Conservation (phyloP, 2,329 filamentous ascomycete species). For the Penicillium sp. region DNA sequence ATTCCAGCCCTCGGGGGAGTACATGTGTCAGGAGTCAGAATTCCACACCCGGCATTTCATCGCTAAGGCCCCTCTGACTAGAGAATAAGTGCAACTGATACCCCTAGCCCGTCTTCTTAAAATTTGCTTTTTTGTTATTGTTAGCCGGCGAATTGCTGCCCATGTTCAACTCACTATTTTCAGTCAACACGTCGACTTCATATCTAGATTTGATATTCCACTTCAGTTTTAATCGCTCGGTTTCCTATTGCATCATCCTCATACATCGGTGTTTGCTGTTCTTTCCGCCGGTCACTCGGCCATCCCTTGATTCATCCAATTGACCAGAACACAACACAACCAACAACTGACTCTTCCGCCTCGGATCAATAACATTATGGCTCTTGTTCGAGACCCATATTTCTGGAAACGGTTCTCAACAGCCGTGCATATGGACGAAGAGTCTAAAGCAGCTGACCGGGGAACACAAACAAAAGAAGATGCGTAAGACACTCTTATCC, state of each 20-base stretch:
- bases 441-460: conserved; percentile 30
- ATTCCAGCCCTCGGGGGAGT: background rate
- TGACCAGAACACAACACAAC: background rate
- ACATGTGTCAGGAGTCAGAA: background rate
- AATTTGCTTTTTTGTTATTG: background rate
- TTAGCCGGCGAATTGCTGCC: background rate
- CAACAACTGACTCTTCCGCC: background rate
- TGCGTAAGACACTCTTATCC: conserved; percentile 9
- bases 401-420: conserved; percentile 62
- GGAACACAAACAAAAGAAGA: conserved; percentile 3
- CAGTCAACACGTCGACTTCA: background rate
- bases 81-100: conserved; percentile 13
- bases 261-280: background rate
- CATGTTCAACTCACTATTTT: background rate
- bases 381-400: conserved; percentile 54
- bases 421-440: conserved; percentile 57
- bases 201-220: background rate
- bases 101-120: conserved; percentile 2
- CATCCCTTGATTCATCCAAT: conserved; percentile 1
- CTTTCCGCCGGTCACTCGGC: background rate
- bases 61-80: background rate
- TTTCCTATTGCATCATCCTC: background rate
- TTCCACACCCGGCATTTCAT: conserved; percentile 15
- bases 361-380: conserved; percentile 36
- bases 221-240: background rate